Evolutionary conservation across 306 rosid genomes (phyloP), one percentile per base, ranked within the genome.

Genomic region (Adenanthera pavonina): DNA sequence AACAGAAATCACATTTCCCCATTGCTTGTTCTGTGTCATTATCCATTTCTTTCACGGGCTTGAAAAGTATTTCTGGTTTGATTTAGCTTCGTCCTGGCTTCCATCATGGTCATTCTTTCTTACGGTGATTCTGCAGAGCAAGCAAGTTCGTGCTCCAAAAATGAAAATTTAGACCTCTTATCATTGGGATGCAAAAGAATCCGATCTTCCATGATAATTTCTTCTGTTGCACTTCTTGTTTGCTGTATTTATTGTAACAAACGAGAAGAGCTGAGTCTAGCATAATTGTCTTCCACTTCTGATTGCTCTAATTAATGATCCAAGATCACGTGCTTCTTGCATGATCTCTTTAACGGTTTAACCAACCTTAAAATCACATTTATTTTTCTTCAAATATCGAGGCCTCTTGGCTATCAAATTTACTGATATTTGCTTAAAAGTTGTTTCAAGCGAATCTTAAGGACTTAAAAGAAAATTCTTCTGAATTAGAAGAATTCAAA

Each of bases 51-150:
- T 54, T 17, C 2, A n/a, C 30, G 30, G 1, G n/a, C 6, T 17
- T 2, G 30, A 54, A 20, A 57, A 19, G 4, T 35, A 19, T 19
- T 69, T 44, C 54, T 44, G 6, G 19, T 69, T 2, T 0, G 74
- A 69, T 69, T 44, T 20, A 69, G 53, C 38, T 33, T 33, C 74
- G 38, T 69, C 44, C n/a, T 44, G 38, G 44, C 33, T 10, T 44
- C 36, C 38, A 44, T 69, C 54, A 69, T 44, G 6, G 20, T 20
- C n/a, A 7, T 5, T 43, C 74, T 69, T 69, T 69, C 38, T 20
- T 19, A 44, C 6, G 74, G 54, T 44, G 74, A 19, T 19, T 69
- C 74, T 69, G 8, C 74, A 44, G 54, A 69, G 38, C 74, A 43
- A 44, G 74, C 74, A 11, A 69, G 53, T 69, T 54, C 74, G 20